Evolutionary conservation across 2,329 filamentous ascomycete genomes (phyloP), one percentile per base, ranked within the genome.

Genomic region (Blumeria graminis): DNA sequence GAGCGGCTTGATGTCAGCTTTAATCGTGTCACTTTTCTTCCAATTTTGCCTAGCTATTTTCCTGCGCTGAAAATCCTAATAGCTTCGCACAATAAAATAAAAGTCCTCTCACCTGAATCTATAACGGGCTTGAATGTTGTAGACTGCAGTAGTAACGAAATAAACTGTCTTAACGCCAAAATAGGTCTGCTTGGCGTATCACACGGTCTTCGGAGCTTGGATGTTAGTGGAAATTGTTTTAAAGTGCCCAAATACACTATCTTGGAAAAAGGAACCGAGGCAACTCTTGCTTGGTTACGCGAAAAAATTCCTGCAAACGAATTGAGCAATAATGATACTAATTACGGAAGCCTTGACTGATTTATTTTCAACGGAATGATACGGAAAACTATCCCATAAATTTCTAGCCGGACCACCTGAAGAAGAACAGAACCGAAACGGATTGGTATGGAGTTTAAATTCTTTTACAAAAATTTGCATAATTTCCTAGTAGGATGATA

Each of bases 151-250:
- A 89, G 87, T 68, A 96, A 96, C 65, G 83, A 90, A 55, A 86
- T 96, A 60, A 77, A 77, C n/a, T 77, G 79, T 51, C 71, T 96
- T 13, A 86, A 92, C 58, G 84, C 89, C 0, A 79, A 82, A 7
- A 74, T 96, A 10, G 90, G 90, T 0, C 71, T 94, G 11, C 72
- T 94, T 0, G 81, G 82, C 28, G 82, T 81, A 1, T 65, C 64
- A 41, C 73, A 74, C 1, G 70, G 80, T 63, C 60, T 78, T 70
- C 71, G 84, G 73, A 68, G 76, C 56, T 71, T 95, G 9, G 83
- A 94, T 52, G 83, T 94, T 3, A 78, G 77, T 33, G 88, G 88
- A 0, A 96, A 96, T 66, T 76, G 81, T 35, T 96, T 96, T 69
- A 76, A 86, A 35, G 87, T 95, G 35, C 90, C 90, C 0, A 79